Evolutionary conservation across 371 early-diverging fungal species (phyloP).

Genomic region (Mortierella sp.): DNA sequence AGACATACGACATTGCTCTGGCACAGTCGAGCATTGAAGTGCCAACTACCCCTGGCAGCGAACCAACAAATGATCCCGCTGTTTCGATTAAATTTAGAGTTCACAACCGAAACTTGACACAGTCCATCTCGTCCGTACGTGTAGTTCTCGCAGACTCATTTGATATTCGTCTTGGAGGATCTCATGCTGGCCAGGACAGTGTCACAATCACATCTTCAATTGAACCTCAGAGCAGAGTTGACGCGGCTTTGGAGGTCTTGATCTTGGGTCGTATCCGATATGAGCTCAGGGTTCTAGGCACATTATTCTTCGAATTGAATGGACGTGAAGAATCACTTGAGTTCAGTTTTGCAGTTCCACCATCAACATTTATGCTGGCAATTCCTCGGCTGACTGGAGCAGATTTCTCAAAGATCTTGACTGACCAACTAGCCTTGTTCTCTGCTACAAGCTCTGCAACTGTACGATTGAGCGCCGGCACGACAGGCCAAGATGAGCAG

Average conservation of each 20-base stretch:
- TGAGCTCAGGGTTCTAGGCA: constrained; percentile 51
- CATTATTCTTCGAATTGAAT: constrained; percentile 30
- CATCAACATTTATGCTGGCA: constrained; percentile 64
- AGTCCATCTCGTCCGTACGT: constrained; percentile 25
- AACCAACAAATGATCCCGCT: constrained; percentile 33
- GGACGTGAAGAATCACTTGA: constrained; percentile 48
- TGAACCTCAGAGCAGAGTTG: constrained; percentile 37
- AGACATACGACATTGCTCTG: constrained; percentile 51
- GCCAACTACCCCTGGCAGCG: constrained; percentile 29
- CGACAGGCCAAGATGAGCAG: constrained; percentile 68
- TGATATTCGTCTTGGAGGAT: constrained; percentile 50
- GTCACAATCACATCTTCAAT: constrained; percentile 26
- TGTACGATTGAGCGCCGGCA: constrained; percentile 56
- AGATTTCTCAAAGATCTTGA: constrained; percentile 65
- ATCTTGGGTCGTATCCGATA: constrained; percentile 52
- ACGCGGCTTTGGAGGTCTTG: constrained; percentile 33
- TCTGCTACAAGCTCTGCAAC: constrained; percentile 63
- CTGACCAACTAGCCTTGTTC: constrained; percentile 67
- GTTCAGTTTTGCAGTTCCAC: constrained; percentile 59
- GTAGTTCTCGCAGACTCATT: constrained; percentile 48
- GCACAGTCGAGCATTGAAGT: constrained; percentile 25
- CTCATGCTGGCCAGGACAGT: constrained; percentile 37
- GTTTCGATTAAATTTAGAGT: constrained; percentile 31
- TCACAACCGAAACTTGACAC: constrained; percentile 39
- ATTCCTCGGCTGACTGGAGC: constrained; percentile 63